phyloP scores from a whole-genome alignment of 2,329 filamentous ascomycete species.

The Colletotrichum melonis region DNA sequence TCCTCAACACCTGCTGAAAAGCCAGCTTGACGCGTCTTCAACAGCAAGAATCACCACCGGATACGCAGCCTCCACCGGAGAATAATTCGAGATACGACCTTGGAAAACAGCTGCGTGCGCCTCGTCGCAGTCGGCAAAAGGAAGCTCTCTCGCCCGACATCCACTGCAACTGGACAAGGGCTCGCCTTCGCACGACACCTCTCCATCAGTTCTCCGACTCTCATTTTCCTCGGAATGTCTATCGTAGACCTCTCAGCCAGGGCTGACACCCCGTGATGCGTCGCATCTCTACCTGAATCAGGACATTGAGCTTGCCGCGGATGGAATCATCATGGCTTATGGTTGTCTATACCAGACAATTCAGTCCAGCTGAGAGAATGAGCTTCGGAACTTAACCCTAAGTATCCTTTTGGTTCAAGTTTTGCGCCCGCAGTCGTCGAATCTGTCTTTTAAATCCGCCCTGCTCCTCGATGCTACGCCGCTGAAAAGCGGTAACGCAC shows the following conservation, averaged over 20 bases:
- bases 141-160: slow-evolving; percentile 58
- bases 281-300: slow-evolving; percentile 72
- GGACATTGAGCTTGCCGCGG: slow-evolving; percentile 62
- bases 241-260: slow-evolving; percentile 54
- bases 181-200: slow-evolving; percentile 74
- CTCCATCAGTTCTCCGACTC: slow-evolving; percentile 83
- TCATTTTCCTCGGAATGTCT: slow-evolving; percentile 77
- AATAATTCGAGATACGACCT: slow-evolving; percentile 47
- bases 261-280: slow-evolving; percentile 58
- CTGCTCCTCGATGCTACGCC: slow-evolving; percentile 47
- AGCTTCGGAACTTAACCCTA: slow-evolving; percentile 98
- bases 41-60: neutral
- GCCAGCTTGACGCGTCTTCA: neutral
- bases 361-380: slow-evolving; percentile 67
- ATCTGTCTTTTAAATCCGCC: slow-evolving; percentile 71
- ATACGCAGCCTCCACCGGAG: neutral
- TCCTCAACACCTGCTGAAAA: neutral
- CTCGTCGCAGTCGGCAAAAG: slow-evolving; percentile 39
- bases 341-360: slow-evolving; percentile 53
- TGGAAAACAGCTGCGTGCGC: slow-evolving; percentile 31
- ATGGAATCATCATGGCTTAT: slow-evolving; percentile 52
- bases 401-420: slow-evolving; percentile 77
- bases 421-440: slow-evolving; percentile 79
- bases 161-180: slow-evolving; percentile 31
- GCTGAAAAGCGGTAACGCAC: slow-evolving; percentile 63